Percentiles rank a stretch among this genome's conserved stretches.
Evolutionary conservation across 2,329 filamentous ascomycete genomes (phyloP).

Genomic region (Boeremia lycopersici): DNA sequence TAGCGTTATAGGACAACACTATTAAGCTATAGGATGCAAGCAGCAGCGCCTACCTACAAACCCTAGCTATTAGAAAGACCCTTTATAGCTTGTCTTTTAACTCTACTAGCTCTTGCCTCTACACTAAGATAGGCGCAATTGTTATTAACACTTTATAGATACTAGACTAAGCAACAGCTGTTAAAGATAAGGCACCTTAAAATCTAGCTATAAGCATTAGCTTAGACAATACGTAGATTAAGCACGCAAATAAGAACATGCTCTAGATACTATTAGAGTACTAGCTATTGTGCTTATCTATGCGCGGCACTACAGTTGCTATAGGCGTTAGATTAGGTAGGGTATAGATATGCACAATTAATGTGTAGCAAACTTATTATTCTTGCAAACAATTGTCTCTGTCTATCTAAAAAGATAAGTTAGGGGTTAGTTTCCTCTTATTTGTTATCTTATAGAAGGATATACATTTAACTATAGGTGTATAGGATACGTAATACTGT

Average conservation of each 20-base stretch:
- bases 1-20: conserved; percentile 5
- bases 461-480: too few species aligned
- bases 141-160: background rate
- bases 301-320: too few species aligned
- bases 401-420: too few species aligned
- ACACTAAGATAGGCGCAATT: background rate
- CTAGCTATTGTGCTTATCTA: background rate
- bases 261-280: conserved; percentile 3
- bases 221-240: background rate
- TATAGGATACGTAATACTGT: too few species aligned
- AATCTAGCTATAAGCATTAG: background rate
- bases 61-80: background rate
- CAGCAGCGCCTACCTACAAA: conserved; percentile 4
- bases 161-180: background rate
- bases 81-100: background rate
- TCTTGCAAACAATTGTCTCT: too few species aligned
- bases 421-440: too few species aligned
- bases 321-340: too few species aligned
- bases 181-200: background rate
- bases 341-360: too few species aligned
- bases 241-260: background rate
- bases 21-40: too few species aligned
- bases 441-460: too few species aligned
- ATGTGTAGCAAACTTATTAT: too few species aligned
- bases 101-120: background rate